Conservation (phyloP, 2,329 filamentous ascomycete genomes). For the Fusarium circinatum region DNA sequence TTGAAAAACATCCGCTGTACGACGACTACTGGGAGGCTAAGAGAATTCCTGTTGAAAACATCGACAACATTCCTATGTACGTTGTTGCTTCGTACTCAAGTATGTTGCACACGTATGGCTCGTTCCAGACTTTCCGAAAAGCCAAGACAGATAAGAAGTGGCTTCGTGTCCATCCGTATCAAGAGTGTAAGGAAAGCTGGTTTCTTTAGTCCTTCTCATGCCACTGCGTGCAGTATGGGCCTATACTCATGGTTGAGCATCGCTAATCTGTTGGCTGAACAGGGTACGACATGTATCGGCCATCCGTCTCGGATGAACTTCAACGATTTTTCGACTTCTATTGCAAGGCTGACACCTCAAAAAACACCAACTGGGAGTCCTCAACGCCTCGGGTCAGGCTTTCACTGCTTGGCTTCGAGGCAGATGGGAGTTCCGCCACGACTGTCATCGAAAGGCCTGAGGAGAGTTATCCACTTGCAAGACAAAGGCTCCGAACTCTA, state of each 20-base stretch:
- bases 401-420: background rate
- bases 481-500: background rate
- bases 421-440: background rate
- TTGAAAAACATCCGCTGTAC: background rate
- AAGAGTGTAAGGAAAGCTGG: background rate
- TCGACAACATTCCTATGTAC: background rate
- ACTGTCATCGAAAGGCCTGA: background rate
- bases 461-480: background rate
- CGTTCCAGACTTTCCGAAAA: background rate
- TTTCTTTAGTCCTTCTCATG: background rate
- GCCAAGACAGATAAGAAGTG: background rate
- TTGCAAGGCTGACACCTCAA: background rate
- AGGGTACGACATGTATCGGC: background rate
- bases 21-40: conserved; percentile 3
- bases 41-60: background rate
- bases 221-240: fast-evolving
- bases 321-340: background rate
- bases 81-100: conserved; percentile 2
- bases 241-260: too few species aligned
- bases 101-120: background rate
- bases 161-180: background rate
- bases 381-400: background rate
- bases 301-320: background rate
- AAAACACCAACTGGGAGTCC: background rate
- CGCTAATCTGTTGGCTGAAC: background rate